These are phyloP conservation scores for Phaeosphaeriaceae sp. DNA, from an alignment of 2,329 filamentous ascomycete species.

Conservation along the genomic window DNA sequence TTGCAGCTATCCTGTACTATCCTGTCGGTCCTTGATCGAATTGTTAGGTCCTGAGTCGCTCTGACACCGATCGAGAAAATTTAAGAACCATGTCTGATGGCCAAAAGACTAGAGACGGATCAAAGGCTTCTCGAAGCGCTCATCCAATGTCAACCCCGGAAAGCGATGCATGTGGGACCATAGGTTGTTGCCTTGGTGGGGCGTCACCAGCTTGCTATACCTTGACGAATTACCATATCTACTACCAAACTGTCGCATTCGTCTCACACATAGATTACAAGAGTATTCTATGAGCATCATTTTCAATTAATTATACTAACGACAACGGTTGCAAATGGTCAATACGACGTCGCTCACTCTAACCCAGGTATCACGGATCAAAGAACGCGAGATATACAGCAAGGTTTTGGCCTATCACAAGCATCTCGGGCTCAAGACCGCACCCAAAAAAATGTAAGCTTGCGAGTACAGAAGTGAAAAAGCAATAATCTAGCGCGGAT, in stretches of 20 bases:
- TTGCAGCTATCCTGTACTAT: background rate
- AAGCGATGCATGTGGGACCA: conserved; percentile 33
- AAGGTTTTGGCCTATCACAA: no score
- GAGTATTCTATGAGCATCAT: background rate
- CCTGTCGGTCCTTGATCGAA: no score
- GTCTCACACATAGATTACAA: background rate
- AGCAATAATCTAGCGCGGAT: no score
- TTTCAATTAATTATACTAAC: no score
- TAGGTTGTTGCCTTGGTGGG: conserved; percentile 33
- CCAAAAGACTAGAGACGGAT: background rate
- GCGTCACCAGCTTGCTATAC: conserved; percentile 12
- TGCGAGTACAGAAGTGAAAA: no score
- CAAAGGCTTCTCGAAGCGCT: conserved; percentile 14
- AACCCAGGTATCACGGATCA: no score
- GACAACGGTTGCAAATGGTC: no score
- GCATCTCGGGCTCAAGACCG: no score
- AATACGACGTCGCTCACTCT: no score
- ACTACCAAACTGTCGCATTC: background rate
- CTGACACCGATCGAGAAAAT: background rate
- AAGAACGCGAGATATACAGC: no score
- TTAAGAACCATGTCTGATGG: background rate
- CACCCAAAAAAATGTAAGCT: no score
- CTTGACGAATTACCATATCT: background rate
- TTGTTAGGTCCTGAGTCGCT: conserved; percentile 2
- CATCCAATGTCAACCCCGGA: conserved; percentile 18